Conservation (phyloP, 768 basidiomycete species). For the Pilatotrama ljubarskyi region DNA sequence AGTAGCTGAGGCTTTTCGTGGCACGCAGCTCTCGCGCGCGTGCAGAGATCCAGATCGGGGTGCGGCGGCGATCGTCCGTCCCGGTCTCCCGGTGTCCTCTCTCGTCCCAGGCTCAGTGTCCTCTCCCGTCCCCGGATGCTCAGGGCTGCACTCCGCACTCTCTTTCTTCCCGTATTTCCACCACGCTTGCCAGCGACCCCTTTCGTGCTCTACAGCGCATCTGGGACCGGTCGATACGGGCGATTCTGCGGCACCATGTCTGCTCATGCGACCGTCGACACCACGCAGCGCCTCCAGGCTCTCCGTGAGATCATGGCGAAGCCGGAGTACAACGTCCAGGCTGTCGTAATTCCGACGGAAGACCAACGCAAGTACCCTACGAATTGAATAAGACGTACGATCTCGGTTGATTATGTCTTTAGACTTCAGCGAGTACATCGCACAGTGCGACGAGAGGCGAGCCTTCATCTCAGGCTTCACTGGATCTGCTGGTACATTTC, state of each 20-base stretch:
- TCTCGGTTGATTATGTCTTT: background rate
- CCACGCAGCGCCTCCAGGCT: slow-evolving; percentile 57
- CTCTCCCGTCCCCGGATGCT: background rate
- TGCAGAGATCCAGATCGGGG: slow-evolving; percentile 13
- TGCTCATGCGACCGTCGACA: slow-evolving; percentile 50
- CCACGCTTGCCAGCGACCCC: background rate
- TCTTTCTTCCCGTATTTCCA: background rate
- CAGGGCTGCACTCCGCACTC: background rate
- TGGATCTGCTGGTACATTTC: slow-evolving; percentile 79
- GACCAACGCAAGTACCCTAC: slow-evolving; percentile 74
- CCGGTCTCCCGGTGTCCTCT: background rate
- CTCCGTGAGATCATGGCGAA: slow-evolving; percentile 72
- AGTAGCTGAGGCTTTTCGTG: slow-evolving; percentile 1
- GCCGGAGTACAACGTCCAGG: slow-evolving; percentile 56
- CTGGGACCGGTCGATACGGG: background rate
- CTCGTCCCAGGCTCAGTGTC: too few relatives aligned
- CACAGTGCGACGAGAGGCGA: slow-evolving; percentile 79
- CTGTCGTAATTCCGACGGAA: slow-evolving; percentile 85
- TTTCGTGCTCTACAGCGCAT: background rate
- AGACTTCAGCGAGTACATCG: slow-evolving; percentile 91
- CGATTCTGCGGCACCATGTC: slow-evolving; percentile 37
- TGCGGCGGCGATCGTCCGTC: slow-evolving; percentile 11
- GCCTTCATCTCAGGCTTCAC: slow-evolving; percentile 92
- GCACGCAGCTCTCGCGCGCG: background rate
- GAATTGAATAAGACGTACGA: background rate